These are phyloP conservation scores for Penicillium maclennaniae DNA, from an alignment of 495 filamentous ascomycete species.

Conservation along the genomic window DNA sequence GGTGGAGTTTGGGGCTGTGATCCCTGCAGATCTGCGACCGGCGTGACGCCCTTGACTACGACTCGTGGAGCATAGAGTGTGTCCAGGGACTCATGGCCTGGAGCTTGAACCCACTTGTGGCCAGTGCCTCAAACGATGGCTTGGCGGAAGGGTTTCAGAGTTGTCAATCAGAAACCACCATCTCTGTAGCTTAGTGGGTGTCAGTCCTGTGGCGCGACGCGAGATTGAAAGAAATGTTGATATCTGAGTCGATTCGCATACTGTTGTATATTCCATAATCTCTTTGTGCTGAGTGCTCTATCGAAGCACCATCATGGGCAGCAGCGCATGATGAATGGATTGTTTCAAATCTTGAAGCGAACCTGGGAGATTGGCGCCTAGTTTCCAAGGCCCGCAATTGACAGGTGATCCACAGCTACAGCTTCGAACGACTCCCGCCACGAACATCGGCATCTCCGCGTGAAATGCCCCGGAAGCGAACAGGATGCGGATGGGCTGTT, in stretches of 20 bases:
- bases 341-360: not conserved
- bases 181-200: not conserved
- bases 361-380: not conserved
- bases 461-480: not conserved
- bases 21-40: constrained; percentile 19
- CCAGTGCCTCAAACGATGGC: constrained; percentile 8
- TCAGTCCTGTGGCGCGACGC: not conserved
- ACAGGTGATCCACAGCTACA: not conserved
- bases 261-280: not conserved
- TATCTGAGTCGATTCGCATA: not conserved
- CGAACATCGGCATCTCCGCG: not conserved
- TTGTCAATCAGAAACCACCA: constrained; percentile 17
- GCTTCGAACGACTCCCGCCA: not conserved
- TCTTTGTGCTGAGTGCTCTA: not conserved
- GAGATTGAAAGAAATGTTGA: not conserved
- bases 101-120: constrained; percentile 1
- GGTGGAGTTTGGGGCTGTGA: constrained; percentile 3
- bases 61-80: not conserved
- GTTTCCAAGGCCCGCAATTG: not conserved
- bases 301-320: not conserved
- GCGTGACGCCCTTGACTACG: constrained; percentile 18
- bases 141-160: constrained; percentile 14
- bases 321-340: not conserved
- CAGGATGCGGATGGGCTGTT: not conserved
- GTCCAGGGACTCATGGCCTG: not conserved